phyloP scores from a whole-genome alignment of 208 protist species.

The Leishmania gerbilli region DNA sequence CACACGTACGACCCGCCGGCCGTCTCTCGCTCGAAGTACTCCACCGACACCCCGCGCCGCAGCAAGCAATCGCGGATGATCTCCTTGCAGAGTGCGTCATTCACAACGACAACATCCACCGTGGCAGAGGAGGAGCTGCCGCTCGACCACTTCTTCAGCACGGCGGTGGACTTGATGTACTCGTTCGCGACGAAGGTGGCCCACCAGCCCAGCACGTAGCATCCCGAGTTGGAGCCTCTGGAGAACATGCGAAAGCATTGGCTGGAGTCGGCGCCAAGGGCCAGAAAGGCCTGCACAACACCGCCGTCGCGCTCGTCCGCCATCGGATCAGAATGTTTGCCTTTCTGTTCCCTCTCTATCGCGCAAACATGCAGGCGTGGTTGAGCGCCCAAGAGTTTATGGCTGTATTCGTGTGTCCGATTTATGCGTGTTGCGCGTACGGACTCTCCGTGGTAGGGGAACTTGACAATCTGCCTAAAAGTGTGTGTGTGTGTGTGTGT shows the following conservation, averaged over 20 bases:
- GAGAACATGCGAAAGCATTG: slow-evolving; percentile 82
- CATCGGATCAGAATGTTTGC: slow-evolving; percentile 29
- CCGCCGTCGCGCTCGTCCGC: slow-evolving; percentile 71
- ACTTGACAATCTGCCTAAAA: neutral
- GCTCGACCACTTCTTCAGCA: slow-evolving; percentile 73
- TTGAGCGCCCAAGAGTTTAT: neutral
- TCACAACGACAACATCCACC: slow-evolving; percentile 75
- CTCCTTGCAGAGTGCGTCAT: slow-evolving; percentile 82
- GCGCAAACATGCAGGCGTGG: neutral
- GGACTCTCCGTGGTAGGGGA: neutral
- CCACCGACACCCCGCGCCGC: slow-evolving; percentile 70
- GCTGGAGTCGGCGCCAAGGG: slow-evolving; percentile 62
- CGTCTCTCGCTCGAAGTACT: slow-evolving; percentile 72
- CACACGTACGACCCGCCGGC: slow-evolving; percentile 61
- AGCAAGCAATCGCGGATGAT: slow-evolving; percentile 89
- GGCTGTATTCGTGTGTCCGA: neutral
- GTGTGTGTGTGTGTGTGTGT: neutral
- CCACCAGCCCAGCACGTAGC: slow-evolving; percentile 83
- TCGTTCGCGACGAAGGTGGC: slow-evolving; percentile 71
- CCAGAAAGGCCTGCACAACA: slow-evolving; percentile 64
- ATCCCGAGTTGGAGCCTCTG: slow-evolving; percentile 60
- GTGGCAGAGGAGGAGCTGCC: slow-evolving; percentile 1
- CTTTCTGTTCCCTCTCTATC: neutral
- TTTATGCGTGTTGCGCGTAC: neutral
- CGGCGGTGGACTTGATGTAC: slow-evolving; percentile 87